Evolutionary conservation across 2,329 filamentous ascomycete genomes (phyloP), one percentile per base, ranked within the genome.

Genomic region (Sporothrix variecibatus): DNA sequence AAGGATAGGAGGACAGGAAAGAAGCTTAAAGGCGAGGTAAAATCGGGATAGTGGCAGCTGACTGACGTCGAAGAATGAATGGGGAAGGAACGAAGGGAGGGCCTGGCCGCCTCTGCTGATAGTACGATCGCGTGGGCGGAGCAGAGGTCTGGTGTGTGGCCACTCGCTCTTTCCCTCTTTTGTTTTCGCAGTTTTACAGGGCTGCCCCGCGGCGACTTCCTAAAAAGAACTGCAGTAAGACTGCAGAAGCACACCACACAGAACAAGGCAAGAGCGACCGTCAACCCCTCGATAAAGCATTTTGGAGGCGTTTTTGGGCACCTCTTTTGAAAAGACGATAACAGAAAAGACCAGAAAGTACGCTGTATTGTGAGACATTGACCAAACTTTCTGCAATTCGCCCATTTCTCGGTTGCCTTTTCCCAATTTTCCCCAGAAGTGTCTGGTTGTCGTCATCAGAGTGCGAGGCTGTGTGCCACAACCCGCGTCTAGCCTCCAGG

Each of bases 381-480:
- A 62, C 31, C 15, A 17, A 3, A 62, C 2, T 20, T 20, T 9
- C 20, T 4, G 8, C 15, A 38, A 38, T 56, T 62, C 31, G 20
- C 31, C 58, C 20, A 23, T 46, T 46, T 67, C 40, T 17, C n/a
- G 38, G 60, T 34, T 28, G 23, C 38, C 23, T 67, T 11, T 15
- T 53, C 51, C 51, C 9, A 9, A 12, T 43, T 49, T 15, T 15
- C 58, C 58, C 31, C 11, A 34, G 7, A 51, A 28, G 1, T 1
- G n/a, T n/a, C 62, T 28, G 72, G 72, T 3, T 75, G 72, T 75
- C 74, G 74, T 75, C 74, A 75, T 72, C 64, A 65, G 28, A 28
- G 51, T 65, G 62, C 72, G 72, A 74, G 70, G 72, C 64, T 75
- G 28, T 65, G 60, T 43, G 60, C 40, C 60, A 46, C 65, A 23